Evolutionary conservation across 495 filamentous ascomycete species (phyloP).

Genomic region (Polyplosphaeria fusca): DNA sequence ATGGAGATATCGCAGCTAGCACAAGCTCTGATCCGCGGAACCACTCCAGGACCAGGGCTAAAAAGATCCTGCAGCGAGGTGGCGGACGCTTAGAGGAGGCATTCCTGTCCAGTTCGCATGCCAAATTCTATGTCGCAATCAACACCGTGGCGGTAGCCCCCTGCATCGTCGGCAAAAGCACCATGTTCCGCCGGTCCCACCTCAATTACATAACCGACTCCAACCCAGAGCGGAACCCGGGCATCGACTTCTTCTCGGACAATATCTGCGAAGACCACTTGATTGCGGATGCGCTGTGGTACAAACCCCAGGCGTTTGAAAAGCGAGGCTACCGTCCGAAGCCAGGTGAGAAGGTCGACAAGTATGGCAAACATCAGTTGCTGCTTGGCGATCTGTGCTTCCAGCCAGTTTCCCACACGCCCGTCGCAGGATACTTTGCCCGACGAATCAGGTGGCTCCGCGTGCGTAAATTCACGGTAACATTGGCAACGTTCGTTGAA

Average conservation of each 20-base stretch:
- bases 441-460: slow-evolving; percentile 88
- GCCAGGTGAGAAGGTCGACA: slow-evolving; percentile 41
- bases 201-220: slow-evolving; percentile 69
- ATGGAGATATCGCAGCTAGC: slow-evolving; percentile 33
- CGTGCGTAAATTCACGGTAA: slow-evolving; percentile 90
- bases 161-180: slow-evolving; percentile 94
- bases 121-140: slow-evolving; percentile 98
- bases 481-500: slow-evolving; percentile 86
- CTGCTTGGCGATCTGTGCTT: slow-evolving; percentile 82
- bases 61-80: slow-evolving; percentile 44
- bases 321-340: slow-evolving; percentile 37
- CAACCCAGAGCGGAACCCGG: slow-evolving; percentile 50
- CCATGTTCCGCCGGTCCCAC: slow-evolving; percentile 95
- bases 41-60: slow-evolving; percentile 11
- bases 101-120: slow-evolving; percentile 90
- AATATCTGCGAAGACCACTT: slow-evolving; percentile 98
- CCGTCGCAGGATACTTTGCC: slow-evolving; percentile 72
- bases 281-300: slow-evolving; percentile 89
- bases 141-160: slow-evolving; percentile 88
- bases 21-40: slow-evolving; percentile 22
- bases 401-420: slow-evolving; percentile 83
- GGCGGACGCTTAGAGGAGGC: slow-evolving; percentile 90
- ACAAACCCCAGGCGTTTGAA: slow-evolving; percentile 41
- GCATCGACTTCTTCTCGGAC: slow-evolving; percentile 87
- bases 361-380: slow-evolving; percentile 73